phyloP scores from a whole-genome alignment of 306 rosid species.

The Ormosia semicastrata region DNA sequence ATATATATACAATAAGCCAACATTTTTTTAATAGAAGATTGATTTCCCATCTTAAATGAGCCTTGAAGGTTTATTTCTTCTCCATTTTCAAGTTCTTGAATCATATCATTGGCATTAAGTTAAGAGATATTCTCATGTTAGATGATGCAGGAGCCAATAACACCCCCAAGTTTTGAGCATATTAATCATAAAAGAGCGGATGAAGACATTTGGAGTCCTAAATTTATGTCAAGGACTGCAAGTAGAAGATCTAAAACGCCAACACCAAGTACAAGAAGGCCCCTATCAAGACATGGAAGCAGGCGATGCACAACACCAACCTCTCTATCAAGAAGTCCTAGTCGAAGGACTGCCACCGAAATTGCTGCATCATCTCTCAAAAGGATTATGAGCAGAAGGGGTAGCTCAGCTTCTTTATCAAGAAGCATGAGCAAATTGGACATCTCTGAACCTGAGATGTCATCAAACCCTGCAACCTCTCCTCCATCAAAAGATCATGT shows the following conservation, averaged over 20 bases:
- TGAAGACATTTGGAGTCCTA: constrained; percentile 44
- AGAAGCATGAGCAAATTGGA: constrained; percentile 31
- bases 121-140: not conserved
- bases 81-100: not conserved
- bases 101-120: not conserved
- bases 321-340: constrained; percentile 25
- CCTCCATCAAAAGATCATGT: constrained; percentile 19
- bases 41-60: not conserved
- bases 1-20: not conserved
- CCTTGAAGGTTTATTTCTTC: not conserved
- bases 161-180: constrained; percentile 15
- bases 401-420: constrained; percentile 23
- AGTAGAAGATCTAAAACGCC: constrained; percentile 74
- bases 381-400: constrained; percentile 40
- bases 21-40: constrained; percentile 1
- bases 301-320: constrained; percentile 43
- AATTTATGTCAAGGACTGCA: constrained; percentile 26
- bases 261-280: constrained; percentile 37
- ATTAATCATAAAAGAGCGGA: constrained; percentile 41
- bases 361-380: constrained; percentile 26
- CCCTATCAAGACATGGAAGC: constrained; percentile 40
- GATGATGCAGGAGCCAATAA: constrained; percentile 22
- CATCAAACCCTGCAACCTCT: not conserved
- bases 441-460: constrained; percentile 38
- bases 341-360: constrained; percentile 27